phyloP scores from a whole-genome alignment of 257 asterid species.

The Solanum peruvianum region DNA sequence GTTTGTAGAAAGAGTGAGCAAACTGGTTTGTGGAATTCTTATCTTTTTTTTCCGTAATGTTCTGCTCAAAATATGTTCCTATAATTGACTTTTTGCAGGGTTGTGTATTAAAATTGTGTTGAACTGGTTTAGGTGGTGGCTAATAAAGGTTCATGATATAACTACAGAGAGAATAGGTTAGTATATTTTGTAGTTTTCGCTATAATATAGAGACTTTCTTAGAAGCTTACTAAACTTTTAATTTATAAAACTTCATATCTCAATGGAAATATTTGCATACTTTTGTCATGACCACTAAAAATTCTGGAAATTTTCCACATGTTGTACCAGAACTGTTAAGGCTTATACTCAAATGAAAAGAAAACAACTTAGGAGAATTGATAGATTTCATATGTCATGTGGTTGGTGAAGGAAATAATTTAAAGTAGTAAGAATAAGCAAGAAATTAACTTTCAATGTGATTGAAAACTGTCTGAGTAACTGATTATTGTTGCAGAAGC shows the following conservation, averaged over 20 bases:
- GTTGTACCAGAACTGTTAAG: background rate
- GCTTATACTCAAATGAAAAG: background rate
- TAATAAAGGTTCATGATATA: constrained; percentile 94
- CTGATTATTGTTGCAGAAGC: background rate
- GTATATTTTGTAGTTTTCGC: background rate
- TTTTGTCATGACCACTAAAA: background rate
- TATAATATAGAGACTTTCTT: background rate
- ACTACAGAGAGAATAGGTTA: constrained; percentile 88
- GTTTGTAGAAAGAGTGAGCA: constrained; percentile 96
- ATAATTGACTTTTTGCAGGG: constrained; percentile 41
- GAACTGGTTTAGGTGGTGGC: constrained; percentile 64
- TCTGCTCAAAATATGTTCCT: background rate
- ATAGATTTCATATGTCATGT: background rate
- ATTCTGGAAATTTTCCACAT: background rate
- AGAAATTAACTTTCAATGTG: background rate
- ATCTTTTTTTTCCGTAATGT: background rate
- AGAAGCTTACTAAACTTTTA: background rate
- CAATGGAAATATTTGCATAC: background rate
- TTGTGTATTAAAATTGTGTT: constrained; percentile 80
- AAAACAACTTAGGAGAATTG: background rate
- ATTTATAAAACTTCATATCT: background rate
- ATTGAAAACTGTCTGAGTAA: background rate
- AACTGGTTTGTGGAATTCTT: constrained; percentile 44
- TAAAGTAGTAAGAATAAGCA: background rate
- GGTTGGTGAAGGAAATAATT: background rate